Evolutionary conservation across 768 basidiomycete species (phyloP).

Genomic region (Tylopilus felleus): DNA sequence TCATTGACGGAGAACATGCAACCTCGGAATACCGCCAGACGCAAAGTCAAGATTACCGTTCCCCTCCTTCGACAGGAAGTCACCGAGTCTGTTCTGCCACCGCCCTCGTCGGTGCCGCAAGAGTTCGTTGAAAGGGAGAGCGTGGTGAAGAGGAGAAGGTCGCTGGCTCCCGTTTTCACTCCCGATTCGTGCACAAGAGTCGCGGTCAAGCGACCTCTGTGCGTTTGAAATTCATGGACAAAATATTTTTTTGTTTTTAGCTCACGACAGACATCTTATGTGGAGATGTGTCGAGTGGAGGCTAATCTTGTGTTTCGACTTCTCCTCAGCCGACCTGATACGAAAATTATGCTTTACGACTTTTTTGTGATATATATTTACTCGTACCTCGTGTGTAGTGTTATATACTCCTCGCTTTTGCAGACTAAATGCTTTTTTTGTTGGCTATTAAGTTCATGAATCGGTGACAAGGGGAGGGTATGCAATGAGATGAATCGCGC

Average conservation of each 20-base stretch:
- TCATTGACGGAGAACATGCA: constrained; percentile 21
- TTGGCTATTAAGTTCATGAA: too few relatives aligned
- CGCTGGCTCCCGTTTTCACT: constrained; percentile 4
- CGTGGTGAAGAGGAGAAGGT: constrained; percentile 4
- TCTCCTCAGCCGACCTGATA: background rate
- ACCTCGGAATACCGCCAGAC: constrained; percentile 5
- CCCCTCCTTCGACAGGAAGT: constrained; percentile 10
- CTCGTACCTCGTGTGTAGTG: too few relatives aligned
- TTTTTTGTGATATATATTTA: too few relatives aligned
- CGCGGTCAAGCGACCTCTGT: constrained; percentile 18
- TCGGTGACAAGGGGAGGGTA: too few relatives aligned
- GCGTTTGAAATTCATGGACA: constrained; percentile 4
- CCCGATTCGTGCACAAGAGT: constrained; percentile 7
- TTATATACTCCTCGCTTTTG: too few relatives aligned
- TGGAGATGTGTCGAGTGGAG: background rate
- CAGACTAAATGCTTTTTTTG: too few relatives aligned
- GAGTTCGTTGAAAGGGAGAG: background rate
- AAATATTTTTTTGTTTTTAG: background rate
- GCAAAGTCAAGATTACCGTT: constrained; percentile 19
- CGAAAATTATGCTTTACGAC: too few relatives aligned
- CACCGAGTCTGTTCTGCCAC: background rate
- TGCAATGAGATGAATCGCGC: too few relatives aligned
- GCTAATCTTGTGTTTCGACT: background rate
- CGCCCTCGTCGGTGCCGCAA: background rate
- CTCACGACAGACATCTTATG: background rate